phyloP scores from a whole-genome alignment of 768 basidiomycete genomes.

The Brasilioporus rufonigricans region DNA sequence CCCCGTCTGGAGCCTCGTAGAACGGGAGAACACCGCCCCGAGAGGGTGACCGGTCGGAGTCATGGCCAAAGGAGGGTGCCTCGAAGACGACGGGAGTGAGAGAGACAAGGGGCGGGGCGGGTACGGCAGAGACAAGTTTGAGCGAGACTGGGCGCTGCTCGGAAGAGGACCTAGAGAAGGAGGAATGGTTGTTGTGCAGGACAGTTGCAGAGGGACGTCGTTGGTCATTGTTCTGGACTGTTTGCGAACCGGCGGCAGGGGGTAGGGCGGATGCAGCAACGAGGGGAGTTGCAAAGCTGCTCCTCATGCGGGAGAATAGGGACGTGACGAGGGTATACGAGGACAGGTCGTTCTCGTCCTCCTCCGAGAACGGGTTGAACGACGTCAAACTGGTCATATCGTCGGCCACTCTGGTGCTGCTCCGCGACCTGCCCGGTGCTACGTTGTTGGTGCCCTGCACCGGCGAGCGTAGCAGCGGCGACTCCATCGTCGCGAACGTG shows the following conservation, averaged over 20 bases:
- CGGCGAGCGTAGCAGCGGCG: conserved; percentile 29
- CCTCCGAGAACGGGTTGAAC: conserved; percentile 91
- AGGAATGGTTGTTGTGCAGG: conserved; percentile 45
- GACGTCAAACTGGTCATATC: conserved; percentile 78
- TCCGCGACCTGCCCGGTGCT: conserved; percentile 57
- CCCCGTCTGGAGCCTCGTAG: conserved; percentile 54
- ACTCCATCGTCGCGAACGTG: conserved; percentile 30
- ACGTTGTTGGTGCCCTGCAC: conserved; percentile 34
- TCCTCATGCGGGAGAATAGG: conserved; percentile 79
- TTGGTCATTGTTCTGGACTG: conserved; percentile 41
- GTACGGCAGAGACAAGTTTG: conserved; percentile 46
- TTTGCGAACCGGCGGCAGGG: conserved; percentile 30
- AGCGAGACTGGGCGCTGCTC: conserved; percentile 62
- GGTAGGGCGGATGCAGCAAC: conserved; percentile 46
- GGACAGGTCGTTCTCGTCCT: conserved; percentile 86
- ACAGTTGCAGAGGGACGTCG: conserved; percentile 56
- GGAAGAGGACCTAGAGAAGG: conserved; percentile 43
- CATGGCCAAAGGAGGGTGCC: conserved; percentile 63
- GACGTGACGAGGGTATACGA: conserved; percentile 83
- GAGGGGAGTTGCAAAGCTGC: conserved; percentile 69
- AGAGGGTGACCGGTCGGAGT: conserved; percentile 59
- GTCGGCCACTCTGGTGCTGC: conserved; percentile 52
- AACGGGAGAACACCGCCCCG: conserved; percentile 49
- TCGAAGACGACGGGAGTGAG: conserved; percentile 84
- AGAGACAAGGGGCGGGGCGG: conserved; percentile 82